Conservation (phyloP, 352 stramenopile genomes). For the Phytophthora idaei region DNA sequence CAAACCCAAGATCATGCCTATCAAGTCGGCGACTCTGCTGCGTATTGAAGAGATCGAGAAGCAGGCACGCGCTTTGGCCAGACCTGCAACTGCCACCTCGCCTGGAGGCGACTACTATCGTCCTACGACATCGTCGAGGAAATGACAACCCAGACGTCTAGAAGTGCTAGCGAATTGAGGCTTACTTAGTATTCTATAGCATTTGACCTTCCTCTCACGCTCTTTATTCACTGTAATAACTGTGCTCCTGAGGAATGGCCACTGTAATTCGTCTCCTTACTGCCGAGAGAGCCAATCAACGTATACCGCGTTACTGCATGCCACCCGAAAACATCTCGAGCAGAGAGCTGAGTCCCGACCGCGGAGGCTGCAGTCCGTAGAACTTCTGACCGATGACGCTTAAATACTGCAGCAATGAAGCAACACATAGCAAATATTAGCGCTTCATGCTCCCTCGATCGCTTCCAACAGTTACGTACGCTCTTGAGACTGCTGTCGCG, state of each 20-base stretch:
- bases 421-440: slow-evolving; percentile 13
- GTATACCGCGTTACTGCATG: slow-evolving; percentile 49
- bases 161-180: no score
- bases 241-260: background rate
- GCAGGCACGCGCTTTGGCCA: slow-evolving; percentile 53
- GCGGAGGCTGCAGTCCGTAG: slow-evolving; percentile 82
- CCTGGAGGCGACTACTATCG: slow-evolving; percentile 26
- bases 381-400: slow-evolving; percentile 87
- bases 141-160: slow-evolving; percentile 6
- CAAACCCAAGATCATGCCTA: slow-evolving; percentile 91
- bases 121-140: slow-evolving; percentile 18
- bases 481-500: slow-evolving; percentile 78
- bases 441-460: slow-evolving; percentile 2
- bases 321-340: slow-evolving; percentile 86
- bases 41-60: slow-evolving; percentile 88
- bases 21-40: slow-evolving; percentile 87
- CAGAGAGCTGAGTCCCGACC: slow-evolving; percentile 79
- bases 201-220: background rate
- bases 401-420: slow-evolving; percentile 61
- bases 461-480: slow-evolving; percentile 48
- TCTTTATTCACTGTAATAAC: slow-evolving; percentile 20
- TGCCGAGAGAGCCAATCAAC: slow-evolving; percentile 7
- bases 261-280: no score
- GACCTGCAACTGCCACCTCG: slow-evolving; percentile 24
- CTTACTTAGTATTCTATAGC: no score